phyloP scores from a whole-genome alignment of 2,329 filamentous ascomycete species.

The Calonectria leucothoes region DNA sequence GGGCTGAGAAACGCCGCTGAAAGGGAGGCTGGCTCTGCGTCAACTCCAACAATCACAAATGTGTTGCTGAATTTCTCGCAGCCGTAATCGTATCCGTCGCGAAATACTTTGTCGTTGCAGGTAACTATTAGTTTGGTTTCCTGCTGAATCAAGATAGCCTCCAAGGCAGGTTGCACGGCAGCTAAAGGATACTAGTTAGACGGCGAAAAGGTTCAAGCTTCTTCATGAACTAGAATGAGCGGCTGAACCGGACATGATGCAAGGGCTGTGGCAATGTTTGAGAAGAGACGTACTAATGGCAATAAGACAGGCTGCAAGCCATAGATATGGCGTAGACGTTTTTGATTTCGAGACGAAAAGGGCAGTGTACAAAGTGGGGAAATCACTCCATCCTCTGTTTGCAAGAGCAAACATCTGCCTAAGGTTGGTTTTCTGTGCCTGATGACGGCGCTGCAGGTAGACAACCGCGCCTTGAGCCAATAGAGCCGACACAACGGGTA shows the following conservation, averaged over 20 bases:
- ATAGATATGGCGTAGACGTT: constrained; percentile 1
- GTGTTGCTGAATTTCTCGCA: background rate
- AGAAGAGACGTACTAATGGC: constrained; percentile 21
- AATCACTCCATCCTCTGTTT: constrained; percentile 20
- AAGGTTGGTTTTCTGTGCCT: constrained; percentile 11
- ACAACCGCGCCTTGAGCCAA: constrained; percentile 27
- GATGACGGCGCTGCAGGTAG: constrained; percentile 21
- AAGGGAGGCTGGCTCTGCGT: constrained; percentile 6
- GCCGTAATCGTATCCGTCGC: background rate
- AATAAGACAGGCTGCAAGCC: constrained; percentile 14
- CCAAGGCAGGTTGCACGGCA: constrained; percentile 12
- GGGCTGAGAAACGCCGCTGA: background rate
- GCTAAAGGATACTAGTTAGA: constrained; percentile 17
- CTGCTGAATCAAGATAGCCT: constrained; percentile 13
- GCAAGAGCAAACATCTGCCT: constrained; percentile 24
- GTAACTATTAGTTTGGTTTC: constrained; percentile 4
- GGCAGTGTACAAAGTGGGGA: background rate
- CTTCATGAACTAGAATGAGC: no score
- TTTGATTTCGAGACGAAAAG: background rate
- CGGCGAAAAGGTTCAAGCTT: no score
- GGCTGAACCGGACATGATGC: no score
- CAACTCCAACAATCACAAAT: background rate
- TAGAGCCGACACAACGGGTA: constrained; percentile 27
- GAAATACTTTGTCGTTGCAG: constrained; percentile 7
- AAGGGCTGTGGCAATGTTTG: background rate